These are phyloP conservation scores for Santalum album DNA, from an alignment of 164 flowering plant genomes.

Conservation along the genomic window DNA sequence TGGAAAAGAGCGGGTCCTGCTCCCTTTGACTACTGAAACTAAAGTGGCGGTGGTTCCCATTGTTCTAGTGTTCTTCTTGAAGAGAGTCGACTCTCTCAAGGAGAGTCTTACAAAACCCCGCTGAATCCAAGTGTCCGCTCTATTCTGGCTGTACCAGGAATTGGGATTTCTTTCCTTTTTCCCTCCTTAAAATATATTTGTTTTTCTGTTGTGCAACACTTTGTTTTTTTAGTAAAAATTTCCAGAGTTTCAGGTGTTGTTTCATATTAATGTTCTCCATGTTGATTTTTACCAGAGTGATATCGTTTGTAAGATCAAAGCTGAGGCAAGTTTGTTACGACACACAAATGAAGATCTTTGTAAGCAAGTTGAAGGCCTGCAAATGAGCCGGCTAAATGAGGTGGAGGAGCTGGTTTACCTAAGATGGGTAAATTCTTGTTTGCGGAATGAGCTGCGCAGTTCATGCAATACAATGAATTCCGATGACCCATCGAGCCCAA, in stretches of 20 bases:
- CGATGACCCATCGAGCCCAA: conserved; percentile 32
- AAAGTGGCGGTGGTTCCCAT: too few species aligned
- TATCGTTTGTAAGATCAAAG: conserved; percentile 54
- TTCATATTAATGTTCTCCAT: not conserved
- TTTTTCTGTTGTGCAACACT: too few species aligned
- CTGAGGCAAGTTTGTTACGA: conserved; percentile 64
- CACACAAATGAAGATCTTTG: conserved; percentile 64
- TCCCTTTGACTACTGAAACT: too few species aligned
- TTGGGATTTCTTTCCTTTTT: too few species aligned
- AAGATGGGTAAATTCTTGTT: conserved; percentile 81
- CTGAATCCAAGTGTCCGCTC: too few species aligned
- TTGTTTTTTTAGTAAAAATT: not conserved
- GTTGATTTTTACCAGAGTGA: conserved; percentile 42
- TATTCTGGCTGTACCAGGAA: too few species aligned
- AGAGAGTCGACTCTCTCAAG: too few species aligned
- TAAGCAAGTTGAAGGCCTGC: conserved; percentile 83
- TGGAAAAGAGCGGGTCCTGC: too few species aligned
- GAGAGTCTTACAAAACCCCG: too few species aligned
- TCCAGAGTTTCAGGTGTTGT: not conserved
- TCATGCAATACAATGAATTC: conserved; percentile 21
- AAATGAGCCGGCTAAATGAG: conserved; percentile 70
- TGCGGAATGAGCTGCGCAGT: conserved; percentile 52
- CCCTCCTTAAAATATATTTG: too few species aligned
- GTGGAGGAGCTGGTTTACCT: conserved; percentile 84
- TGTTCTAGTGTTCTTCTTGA: too few species aligned